Conservation (phyloP, 345 rosid genomes). For the Noccaea caerulescens region DNA sequence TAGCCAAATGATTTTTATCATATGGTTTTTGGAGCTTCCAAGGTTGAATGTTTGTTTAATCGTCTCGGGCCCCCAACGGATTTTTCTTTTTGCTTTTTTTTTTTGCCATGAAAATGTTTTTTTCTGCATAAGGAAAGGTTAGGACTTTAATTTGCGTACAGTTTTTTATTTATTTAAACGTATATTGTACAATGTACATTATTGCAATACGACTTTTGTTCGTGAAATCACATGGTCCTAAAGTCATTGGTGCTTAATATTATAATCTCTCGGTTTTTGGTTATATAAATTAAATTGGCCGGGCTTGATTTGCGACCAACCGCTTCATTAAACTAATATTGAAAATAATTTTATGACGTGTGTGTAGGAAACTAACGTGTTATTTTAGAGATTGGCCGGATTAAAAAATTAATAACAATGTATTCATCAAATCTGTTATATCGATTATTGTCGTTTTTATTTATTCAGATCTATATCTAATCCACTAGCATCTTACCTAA, state of each 20-base stretch:
- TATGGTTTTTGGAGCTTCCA: slow-evolving; percentile 36
- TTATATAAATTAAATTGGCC: slow-evolving; percentile 29
- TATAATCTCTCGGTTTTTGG: slow-evolving; percentile 27
- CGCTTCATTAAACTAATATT: slow-evolving; percentile 21
- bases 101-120: slow-evolving; percentile 9
- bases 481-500: slow-evolving; percentile 42
- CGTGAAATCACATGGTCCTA: slow-evolving; percentile 64
- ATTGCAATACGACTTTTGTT: slow-evolving; percentile 41
- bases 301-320: slow-evolving; percentile 40
- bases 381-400: slow-evolving; percentile 20
- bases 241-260: slow-evolving; percentile 52
- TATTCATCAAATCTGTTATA: slow-evolving; percentile 4
- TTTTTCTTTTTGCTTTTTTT: slow-evolving; percentile 4
- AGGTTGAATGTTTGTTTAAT: slow-evolving; percentile 48
- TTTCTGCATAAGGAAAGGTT: slow-evolving; percentile 27
- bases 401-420: background rate
- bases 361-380: slow-evolving; percentile 30
- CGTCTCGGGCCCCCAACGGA: slow-evolving; percentile 34
- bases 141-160: slow-evolving; percentile 33
- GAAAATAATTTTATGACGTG: slow-evolving; percentile 34
- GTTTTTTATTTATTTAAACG: no score
- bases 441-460: slow-evolving; percentile 37
- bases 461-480: slow-evolving; percentile 27
- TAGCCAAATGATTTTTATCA: slow-evolving; percentile 26
- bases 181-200: background rate